Percentiles rank a stretch among this genome's conserved stretches.
These are phyloP conservation scores for Sutorius eximius DNA, from an alignment of 1,284 basidiomycete species.

Conservation along the genomic window DNA sequence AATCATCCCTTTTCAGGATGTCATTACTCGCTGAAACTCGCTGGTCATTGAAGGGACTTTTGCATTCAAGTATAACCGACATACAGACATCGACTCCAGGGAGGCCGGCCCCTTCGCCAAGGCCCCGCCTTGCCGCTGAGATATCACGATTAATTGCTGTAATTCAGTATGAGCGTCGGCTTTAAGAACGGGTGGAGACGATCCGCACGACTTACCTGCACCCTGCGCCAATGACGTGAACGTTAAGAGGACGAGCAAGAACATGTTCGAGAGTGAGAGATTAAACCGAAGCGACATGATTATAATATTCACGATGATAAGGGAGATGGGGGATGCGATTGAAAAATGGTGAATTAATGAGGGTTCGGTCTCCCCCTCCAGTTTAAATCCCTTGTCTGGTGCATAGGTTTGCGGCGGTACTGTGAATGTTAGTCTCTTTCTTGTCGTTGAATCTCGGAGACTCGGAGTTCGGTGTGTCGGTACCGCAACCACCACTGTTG, in stretches of 20 bases:
- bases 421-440: background rate
- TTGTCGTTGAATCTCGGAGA: background rate
- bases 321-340: background rate
- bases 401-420: conserved; percentile 10
- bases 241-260: conserved; percentile 3
- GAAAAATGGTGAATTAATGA: background rate
- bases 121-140: background rate
- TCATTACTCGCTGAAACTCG: background rate
- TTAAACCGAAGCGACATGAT: conserved; percentile 4
- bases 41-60: background rate
- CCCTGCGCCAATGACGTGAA: conserved; percentile 9
- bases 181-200: background rate
- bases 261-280: background rate
- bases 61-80: background rate
- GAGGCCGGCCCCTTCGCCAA: background rate
- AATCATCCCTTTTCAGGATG: background rate
- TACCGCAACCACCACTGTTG: conserved; percentile 3
- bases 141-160: conserved; percentile 6
- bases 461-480: background rate
- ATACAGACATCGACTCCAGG: background rate
- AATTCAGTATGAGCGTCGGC: background rate
- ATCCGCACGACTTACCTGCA: conserved; percentile 8
- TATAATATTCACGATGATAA: background rate
- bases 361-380: background rate
- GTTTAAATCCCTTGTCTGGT: conserved; percentile 7